Evolutionary conservation across 257 asterid genomes (phyloP), one percentile per base, ranked within the genome.

Genomic region (Anisodus acutangulus): DNA sequence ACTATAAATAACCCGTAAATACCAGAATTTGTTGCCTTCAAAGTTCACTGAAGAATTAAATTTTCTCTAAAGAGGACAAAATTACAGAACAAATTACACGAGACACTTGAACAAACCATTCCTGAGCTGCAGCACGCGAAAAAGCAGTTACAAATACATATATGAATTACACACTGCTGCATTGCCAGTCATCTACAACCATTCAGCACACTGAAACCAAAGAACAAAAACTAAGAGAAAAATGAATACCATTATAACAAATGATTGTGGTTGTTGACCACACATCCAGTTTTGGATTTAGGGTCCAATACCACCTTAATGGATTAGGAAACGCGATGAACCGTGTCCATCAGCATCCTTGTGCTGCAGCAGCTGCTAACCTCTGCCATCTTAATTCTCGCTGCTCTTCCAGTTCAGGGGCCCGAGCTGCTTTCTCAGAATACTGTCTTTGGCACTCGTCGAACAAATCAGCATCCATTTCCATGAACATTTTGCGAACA

Each of bases 131-230:
- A 70, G 69, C 88, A 86, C 82, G 74, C 83, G 70, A 78, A 79
- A 39, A 39, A 43, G 79, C 79, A 82, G 83, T 87, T 82, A 85
- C 31, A 72, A 78, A 78, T 78, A 86, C 88, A 88, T 89, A 87
- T 85, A 91, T 89, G 88, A 88, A 89, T 89, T 86, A 88, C 92
- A 90, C 54, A 39, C 82, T 12, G 87, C 91, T 90, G 87, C 90
- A 88, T 87, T 81, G 72, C 86, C 89, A 64, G 71, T 76, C 55
- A 84, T 54, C 82, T 86, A 84, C 55, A 80, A 84, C 9, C 66
- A 80, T 85, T 83, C 60, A 86, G 90, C 87, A 84, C 84, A 88
- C 79, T 74, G 84, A 87, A 84, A 83, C 83, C 68, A 17, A 41
- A 62, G 57, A 80, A 49, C n/a, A 62, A 84, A 84, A 82, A 67